Conservation (phyloP, 805 yeast genomes). For the Starmerella vaccinii region DNA sequence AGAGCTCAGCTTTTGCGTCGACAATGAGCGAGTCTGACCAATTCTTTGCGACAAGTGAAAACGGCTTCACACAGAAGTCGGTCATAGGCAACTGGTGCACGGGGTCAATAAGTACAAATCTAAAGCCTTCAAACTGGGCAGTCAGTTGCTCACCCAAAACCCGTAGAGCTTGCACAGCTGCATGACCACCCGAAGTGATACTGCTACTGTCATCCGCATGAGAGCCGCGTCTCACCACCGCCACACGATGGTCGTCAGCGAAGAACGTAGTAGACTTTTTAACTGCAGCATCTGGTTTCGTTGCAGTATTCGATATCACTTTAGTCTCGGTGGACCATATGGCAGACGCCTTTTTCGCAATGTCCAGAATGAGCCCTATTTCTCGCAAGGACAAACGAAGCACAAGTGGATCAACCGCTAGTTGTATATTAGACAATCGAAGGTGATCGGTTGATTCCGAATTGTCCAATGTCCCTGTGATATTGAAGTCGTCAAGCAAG, state of each 20-base stretch:
- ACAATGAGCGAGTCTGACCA: slow-evolving; percentile 82
- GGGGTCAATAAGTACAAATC: slow-evolving; percentile 79
- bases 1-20: slow-evolving; percentile 52
- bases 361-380: slow-evolving; percentile 64
- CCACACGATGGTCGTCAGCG: slow-evolving; percentile 18
- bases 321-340: not conserved
- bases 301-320: not conserved
- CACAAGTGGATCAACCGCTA: slow-evolving; percentile 68
- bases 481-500: slow-evolving; percentile 79
- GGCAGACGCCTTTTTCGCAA: slow-evolving; percentile 61
- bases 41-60: slow-evolving; percentile 56
- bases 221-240: not conserved
- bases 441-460: slow-evolving; percentile 52
- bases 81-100: slow-evolving; percentile 81
- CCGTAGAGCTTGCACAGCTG: slow-evolving; percentile 23
- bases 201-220: not conserved
- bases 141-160: slow-evolving; percentile 59
- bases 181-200: not conserved
- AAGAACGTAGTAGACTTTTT: slow-evolving; percentile 14
- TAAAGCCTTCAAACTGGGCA: slow-evolving; percentile 60
- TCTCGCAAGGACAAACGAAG: slow-evolving; percentile 79
- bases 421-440: slow-evolving; percentile 52
- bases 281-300: slow-evolving; percentile 8
- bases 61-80: slow-evolving; percentile 64
- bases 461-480: slow-evolving; percentile 61